phyloP scores from a whole-genome alignment of 805 yeast genomes.

The Ogataea methanolica region DNA sequence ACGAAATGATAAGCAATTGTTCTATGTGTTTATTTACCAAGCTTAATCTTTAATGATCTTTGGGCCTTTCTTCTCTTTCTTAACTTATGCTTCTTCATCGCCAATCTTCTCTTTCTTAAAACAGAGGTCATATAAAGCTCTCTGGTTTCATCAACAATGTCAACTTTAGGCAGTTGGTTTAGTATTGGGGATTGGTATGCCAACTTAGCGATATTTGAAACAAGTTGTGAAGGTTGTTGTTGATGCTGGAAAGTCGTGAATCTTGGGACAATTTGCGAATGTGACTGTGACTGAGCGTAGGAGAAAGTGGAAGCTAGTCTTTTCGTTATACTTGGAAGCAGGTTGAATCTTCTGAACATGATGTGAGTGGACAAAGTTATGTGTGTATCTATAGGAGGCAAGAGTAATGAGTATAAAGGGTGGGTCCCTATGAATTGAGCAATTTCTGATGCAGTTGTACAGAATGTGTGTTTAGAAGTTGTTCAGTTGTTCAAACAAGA shows the following conservation, averaged over 20 bases:
- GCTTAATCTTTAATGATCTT: constrained; percentile 71
- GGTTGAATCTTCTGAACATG: constrained; percentile 1
- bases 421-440: too few relatives aligned
- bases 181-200: neutral
- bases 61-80: constrained; percentile 96
- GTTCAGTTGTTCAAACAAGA: too few relatives aligned
- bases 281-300: neutral
- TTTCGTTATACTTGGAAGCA: constrained; percentile 2
- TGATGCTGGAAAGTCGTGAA: neutral
- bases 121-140: constrained; percentile 58
- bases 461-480: too few relatives aligned
- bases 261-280: neutral
- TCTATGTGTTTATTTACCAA: constrained; percentile 35
- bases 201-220: neutral
- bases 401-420: too few relatives aligned
- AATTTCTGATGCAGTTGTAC: too few relatives aligned
- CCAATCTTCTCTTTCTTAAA: constrained; percentile 78
- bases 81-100: constrained; percentile 96
- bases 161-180: neutral
- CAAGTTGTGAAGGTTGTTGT: neutral
- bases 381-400: neutral
- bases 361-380: neutral
- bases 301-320: constrained; percentile 1
- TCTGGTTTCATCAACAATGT: neutral
- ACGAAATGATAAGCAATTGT: neutral